Conservation (phyloP, 345 rosid genomes). For the Aurinia saxatilis region DNA sequence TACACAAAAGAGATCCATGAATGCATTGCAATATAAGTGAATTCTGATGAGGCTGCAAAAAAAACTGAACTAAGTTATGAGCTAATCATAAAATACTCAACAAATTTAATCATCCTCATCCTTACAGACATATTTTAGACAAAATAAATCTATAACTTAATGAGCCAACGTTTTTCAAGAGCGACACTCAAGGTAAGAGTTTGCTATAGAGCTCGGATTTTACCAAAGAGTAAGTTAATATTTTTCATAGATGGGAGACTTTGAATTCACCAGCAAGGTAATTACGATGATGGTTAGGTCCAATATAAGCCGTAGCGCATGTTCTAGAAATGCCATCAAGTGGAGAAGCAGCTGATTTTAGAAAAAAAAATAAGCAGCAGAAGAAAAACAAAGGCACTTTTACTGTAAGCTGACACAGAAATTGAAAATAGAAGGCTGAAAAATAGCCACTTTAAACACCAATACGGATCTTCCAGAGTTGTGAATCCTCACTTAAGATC, state of each 20-base stretch:
- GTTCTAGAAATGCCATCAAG: conserved; percentile 96
- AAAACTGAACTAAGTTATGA: conserved; percentile 53
- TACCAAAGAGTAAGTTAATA: conserved; percentile 12
- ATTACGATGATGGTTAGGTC: conserved; percentile 97
- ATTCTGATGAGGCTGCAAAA: conserved; percentile 99
- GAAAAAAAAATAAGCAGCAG: conserved; percentile 23
- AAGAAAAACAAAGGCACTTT: background rate
- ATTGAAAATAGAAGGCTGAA: background rate
- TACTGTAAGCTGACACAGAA: background rate
- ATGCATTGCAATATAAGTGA: conserved; percentile 91
- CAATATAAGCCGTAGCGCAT: conserved; percentile 89
- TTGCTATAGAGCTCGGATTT: background rate
- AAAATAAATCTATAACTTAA: background rate
- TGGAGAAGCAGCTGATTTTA: conserved; percentile 89
- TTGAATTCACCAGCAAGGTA: conserved; percentile 86
- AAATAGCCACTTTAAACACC: background rate
- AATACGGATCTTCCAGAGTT: no score
- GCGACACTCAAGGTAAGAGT: conserved; percentile 4
- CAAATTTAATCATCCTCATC: conserved; percentile 10
- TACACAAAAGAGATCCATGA: conserved; percentile 98
- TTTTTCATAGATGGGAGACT: conserved; percentile 17
- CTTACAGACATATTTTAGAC: background rate
- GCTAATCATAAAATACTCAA: conserved; percentile 37
- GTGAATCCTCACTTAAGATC: no score
- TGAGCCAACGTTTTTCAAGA: background rate